These are phyloP conservation scores for Diplocarpon mali DNA, from an alignment of 2,329 filamentous ascomycete genomes.

Conservation along the genomic window DNA sequence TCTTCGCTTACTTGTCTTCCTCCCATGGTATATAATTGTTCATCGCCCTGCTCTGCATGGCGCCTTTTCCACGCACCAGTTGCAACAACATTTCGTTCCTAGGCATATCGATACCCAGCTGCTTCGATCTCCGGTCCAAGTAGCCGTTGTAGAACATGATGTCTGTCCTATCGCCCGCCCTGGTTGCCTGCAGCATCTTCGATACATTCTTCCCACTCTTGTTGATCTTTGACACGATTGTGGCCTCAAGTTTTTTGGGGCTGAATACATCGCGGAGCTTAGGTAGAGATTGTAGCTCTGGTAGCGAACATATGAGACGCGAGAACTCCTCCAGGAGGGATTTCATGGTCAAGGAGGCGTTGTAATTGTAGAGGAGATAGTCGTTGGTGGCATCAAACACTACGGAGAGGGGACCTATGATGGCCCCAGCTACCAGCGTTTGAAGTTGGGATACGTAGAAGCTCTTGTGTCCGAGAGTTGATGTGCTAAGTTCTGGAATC, in stretches of 20 bases:
- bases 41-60: constrained; percentile 17
- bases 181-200: constrained; percentile 54
- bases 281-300: constrained; percentile 54
- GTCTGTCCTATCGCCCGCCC: constrained; percentile 54
- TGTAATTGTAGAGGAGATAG: constrained; percentile 54
- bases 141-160: constrained; percentile 84
- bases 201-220: constrained; percentile 42
- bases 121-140: constrained; percentile 61
- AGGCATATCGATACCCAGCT: constrained; percentile 60
- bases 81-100: constrained; percentile 63
- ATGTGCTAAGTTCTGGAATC: constrained; percentile 49
- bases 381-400: constrained; percentile 69
- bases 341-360: constrained; percentile 55
- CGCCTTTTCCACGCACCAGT: constrained; percentile 60
- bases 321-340: constrained; percentile 65
- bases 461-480: constrained; percentile 44
- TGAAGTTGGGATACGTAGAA: constrained; percentile 69
- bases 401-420: constrained; percentile 74
- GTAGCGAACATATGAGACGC: constrained; percentile 58
- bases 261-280: constrained; percentile 45
- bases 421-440: constrained; percentile 60
- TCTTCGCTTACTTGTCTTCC: neutral
- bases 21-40: constrained; percentile 24
- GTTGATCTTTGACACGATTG: constrained; percentile 43
- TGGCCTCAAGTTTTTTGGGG: constrained; percentile 47